phyloP scores from a whole-genome alignment of 208 protist genomes.

The Leishmania guyanensis region DNA sequence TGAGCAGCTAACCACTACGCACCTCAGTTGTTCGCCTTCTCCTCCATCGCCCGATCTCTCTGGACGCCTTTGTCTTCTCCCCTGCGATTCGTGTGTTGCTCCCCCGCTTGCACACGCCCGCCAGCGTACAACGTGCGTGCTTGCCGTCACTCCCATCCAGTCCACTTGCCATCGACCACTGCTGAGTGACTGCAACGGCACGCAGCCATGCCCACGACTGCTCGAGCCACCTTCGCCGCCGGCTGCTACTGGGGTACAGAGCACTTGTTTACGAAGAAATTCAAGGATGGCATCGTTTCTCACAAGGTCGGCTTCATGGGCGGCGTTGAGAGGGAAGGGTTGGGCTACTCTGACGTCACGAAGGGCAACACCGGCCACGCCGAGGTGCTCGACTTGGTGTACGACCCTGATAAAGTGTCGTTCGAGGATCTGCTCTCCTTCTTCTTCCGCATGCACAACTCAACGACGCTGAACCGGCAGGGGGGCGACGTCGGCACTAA shows the following conservation, averaged over 20 bases:
- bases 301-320: slow-evolving; percentile 92
- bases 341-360: slow-evolving; percentile 93
- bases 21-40: neutral
- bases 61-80: slow-evolving; percentile 13
- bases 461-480: slow-evolving; percentile 93
- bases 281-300: slow-evolving; percentile 70
- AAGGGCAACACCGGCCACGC: slow-evolving; percentile 93
- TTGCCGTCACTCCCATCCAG: neutral
- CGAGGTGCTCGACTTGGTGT: slow-evolving; percentile 93
- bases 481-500: slow-evolving; percentile 93
- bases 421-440: slow-evolving; percentile 89
- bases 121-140: neutral
- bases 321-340: slow-evolving; percentile 36
- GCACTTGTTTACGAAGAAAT: slow-evolving; percentile 88
- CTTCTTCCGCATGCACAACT: slow-evolving; percentile 96
- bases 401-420: slow-evolving; percentile 78
- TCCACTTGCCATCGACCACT: neutral
- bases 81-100: neutral
- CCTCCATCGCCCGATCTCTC: neutral
- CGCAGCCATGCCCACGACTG: slow-evolving; percentile 19
- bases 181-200: neutral
- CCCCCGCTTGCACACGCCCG: neutral
- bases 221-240: slow-evolving; percentile 83
- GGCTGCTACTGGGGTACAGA: slow-evolving; percentile 95
- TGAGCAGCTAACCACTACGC: neutral